A percentile compares a stretch with the other conserved stretches of the same genome.
These are phyloP conservation scores for Aotearoamyces nothofagi DNA, from an alignment of 2,329 filamentous ascomycete species.

Conservation along the genomic window DNA sequence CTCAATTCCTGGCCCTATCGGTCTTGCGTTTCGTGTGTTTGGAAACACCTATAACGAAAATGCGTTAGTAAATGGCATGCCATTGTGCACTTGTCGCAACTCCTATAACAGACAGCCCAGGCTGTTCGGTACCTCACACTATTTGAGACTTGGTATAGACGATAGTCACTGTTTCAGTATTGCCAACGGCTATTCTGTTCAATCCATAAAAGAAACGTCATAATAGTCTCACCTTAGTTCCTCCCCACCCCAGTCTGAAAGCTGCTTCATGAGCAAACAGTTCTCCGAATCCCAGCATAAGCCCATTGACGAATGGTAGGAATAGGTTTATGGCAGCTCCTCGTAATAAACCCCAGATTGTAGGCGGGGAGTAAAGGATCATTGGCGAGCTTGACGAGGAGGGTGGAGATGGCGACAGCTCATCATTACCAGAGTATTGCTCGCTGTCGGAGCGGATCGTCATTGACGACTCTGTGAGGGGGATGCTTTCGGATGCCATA, in stretches of 20 bases:
- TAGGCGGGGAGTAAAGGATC: conserved; percentile 80
- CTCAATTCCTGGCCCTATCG: conserved; percentile 71
- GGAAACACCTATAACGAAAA: conserved; percentile 20
- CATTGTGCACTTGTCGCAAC: neutral
- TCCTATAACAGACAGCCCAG: no score
- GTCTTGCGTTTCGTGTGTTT: conserved; percentile 24
- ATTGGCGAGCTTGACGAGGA: conserved; percentile 48
- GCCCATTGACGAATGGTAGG: conserved; percentile 87
- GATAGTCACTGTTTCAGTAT: no score
- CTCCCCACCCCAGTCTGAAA: conserved; percentile 83
- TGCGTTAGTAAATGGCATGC: conserved; percentile 3
- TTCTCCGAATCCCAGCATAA: conserved; percentile 97
- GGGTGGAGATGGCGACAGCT: conserved; percentile 42
- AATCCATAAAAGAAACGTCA: neutral
- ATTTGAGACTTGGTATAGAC: no score
- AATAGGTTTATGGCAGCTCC: conserved; percentile 93
- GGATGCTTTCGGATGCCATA: conserved; percentile 40
- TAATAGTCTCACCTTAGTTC: conserved; percentile 60
- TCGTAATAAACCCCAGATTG: conserved; percentile 69
- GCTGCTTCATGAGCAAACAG: conserved; percentile 92
- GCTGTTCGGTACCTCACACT: no score
- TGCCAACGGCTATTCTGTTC: no score
- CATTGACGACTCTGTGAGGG: conserved; percentile 56
- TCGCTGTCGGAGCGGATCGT: conserved; percentile 75
- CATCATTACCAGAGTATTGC: conserved; percentile 56